Conservation (phyloP, 345 rosid species). For the Kernera saxatilis region DNA sequence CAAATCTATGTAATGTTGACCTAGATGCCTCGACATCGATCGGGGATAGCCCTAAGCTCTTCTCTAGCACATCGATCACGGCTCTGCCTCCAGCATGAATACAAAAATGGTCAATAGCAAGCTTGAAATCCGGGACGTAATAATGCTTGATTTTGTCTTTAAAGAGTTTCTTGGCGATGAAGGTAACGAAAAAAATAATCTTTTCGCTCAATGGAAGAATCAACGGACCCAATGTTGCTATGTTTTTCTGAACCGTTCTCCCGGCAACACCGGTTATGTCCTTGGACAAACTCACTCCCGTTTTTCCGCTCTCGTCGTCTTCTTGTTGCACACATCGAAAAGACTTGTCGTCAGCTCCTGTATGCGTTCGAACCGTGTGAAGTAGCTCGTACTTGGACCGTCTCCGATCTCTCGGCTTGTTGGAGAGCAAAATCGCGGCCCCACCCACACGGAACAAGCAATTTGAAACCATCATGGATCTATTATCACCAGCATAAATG, state of each 20-base stretch:
- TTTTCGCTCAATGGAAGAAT: constrained; percentile 84
- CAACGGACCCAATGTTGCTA: constrained; percentile 71
- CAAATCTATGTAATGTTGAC: constrained; percentile 83
- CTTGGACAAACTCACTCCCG: constrained; percentile 58
- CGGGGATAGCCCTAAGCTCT: constrained; percentile 62
- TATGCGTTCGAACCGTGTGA: constrained; percentile 65
- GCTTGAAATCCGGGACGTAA: constrained; percentile 74
- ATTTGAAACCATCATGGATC: constrained; percentile 68
- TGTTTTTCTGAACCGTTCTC: constrained; percentile 56
- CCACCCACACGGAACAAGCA: constrained; percentile 70
- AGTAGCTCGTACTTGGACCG: constrained; percentile 60
- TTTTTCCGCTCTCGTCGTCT: constrained; percentile 57
- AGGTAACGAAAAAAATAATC: constrained; percentile 50
- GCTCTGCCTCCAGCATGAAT: constrained; percentile 87
- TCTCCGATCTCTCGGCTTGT: constrained; percentile 43
- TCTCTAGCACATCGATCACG: constrained; percentile 84
- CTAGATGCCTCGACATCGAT: constrained; percentile 71
- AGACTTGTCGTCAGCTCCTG: constrained; percentile 66
- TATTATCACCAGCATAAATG: constrained; percentile 65
- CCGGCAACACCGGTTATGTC: constrained; percentile 70
- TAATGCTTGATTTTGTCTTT: constrained; percentile 56
- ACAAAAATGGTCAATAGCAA: constrained; percentile 78
- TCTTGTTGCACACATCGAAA: constrained; percentile 63
- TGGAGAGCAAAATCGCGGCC: constrained; percentile 57
- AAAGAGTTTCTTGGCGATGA: constrained; percentile 52